phyloP scores from a whole-genome alignment of 495 filamentous ascomycete species.

The Jackrogersella multiformis region DNA sequence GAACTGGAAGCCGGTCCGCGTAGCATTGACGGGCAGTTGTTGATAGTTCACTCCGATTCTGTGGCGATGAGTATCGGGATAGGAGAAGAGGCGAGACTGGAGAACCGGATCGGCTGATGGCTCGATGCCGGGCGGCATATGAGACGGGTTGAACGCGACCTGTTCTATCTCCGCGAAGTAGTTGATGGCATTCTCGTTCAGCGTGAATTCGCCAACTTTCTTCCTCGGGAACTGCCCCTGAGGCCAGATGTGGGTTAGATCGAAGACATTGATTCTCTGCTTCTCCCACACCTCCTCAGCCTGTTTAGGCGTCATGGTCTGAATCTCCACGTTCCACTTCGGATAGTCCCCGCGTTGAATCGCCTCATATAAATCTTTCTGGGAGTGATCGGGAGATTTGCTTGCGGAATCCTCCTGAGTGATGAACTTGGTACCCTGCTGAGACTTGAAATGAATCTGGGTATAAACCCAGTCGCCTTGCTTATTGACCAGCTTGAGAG shows the following conservation, averaged over 20 bases:
- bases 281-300: slow-evolving; percentile 74
- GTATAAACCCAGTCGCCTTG: slow-evolving; percentile 52
- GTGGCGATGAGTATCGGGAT: slow-evolving; percentile 81
- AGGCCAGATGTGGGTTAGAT: slow-evolving; percentile 83
- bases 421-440: slow-evolving; percentile 73
- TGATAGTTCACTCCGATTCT: slow-evolving; percentile 83
- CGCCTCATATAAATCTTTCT: slow-evolving; percentile 75
- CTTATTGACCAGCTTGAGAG: slow-evolving; percentile 49
- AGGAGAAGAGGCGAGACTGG: slow-evolving; percentile 81
- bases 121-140: slow-evolving; percentile 71
- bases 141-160: slow-evolving; percentile 83
- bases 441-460: slow-evolving; percentile 62
- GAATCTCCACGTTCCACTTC: slow-evolving; percentile 75
- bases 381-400: slow-evolving; percentile 69
- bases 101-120: slow-evolving; percentile 81
- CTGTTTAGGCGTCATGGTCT: slow-evolving; percentile 72
- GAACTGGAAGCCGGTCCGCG: slow-evolving; percentile 67
- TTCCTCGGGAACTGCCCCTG: slow-evolving; percentile 67
- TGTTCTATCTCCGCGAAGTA: slow-evolving; percentile 83
- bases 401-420: slow-evolving; percentile 69
- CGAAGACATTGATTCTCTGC: slow-evolving; percentile 76
- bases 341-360: slow-evolving; percentile 71
- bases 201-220: slow-evolving; percentile 68
- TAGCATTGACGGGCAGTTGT: slow-evolving; percentile 80
- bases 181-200: slow-evolving; percentile 76